Base-by-base conservation (phyloP, 352 stramenopile species). In the Globisporangium radiosum region DNA sequence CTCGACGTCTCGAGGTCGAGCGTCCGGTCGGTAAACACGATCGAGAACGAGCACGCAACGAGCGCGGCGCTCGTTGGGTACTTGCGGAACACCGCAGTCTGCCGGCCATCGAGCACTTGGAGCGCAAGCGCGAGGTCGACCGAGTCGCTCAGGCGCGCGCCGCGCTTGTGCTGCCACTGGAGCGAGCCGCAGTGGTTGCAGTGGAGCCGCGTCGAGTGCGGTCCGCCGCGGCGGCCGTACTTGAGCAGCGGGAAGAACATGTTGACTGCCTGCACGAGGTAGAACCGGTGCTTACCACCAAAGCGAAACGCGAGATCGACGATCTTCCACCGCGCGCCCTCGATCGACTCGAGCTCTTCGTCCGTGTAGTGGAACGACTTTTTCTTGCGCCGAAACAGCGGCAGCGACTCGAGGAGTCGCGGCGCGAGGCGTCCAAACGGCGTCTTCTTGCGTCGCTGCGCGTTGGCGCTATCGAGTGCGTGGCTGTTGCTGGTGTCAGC, bases 131-230 rank as follows among this genome's bases (percentile, higher is more conserved):
- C 85, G 14, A 94, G 70, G 56, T 94, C 85, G 2, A 92, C 79
- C 0, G 85, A 63, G 43, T 78, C 70, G 56, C 81, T 92, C 7
- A 92, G 66, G 4, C 73, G 69, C 25, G 25, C 25, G 1, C 85
- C 83, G 37, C 85, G 81, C 56, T 94, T 94, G 69, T 94, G 85
- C 57, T 94, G 82, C 85, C 85, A 94, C 63, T 94, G 85, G 7
- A 94, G 59, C 7, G 82, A 88, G 47, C 85, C 85, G 40, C 80
- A 94, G 15, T 69, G 78, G 52, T 92, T 92, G 64, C 85, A 94
- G 53, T 92, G 79, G 17, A 94, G 72, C 15, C 81, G 69, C 19
- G 85, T 94, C 13, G 72, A 52, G 52, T 94, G 85, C 0, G 78
- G 77, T 15, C 75, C 79, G 9, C 85, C 85, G 47, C 80, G 80